These are phyloP conservation scores for Phalaenopsis aphrodite DNA, from an alignment of 106 monocot species.

Conservation along the genomic window DNA sequence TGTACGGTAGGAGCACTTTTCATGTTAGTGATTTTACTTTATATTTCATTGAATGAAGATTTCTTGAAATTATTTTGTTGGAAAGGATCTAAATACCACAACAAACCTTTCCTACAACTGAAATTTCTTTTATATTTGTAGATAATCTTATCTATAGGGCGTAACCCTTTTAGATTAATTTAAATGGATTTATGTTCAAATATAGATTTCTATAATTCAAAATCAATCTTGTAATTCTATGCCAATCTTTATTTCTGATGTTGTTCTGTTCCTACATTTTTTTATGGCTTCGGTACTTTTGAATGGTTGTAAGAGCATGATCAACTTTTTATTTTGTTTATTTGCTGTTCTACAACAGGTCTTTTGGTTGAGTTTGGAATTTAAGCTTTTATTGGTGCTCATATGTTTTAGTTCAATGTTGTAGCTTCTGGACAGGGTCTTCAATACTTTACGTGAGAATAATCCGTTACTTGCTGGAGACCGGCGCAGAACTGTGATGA, in stretches of 20 bases:
- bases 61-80: too few species aligned
- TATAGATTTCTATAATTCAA: background rate
- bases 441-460: constrained; percentile 82
- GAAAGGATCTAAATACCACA: too few species aligned
- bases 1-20: too few species aligned
- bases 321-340: background rate
- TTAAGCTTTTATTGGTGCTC: background rate
- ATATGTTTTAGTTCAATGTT: constrained; percentile 2
- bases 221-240: background rate
- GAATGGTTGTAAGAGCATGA: background rate
- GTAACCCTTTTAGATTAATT: too few species aligned
- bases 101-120: too few species aligned
- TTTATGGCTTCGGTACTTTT: background rate
- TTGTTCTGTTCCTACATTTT: background rate
- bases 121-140: too few species aligned
- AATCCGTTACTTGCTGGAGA: constrained; percentile 96
- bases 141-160: too few species aligned
- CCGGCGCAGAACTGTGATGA: constrained; percentile 83
- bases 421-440: constrained; percentile 86
- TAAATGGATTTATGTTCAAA: background rate
- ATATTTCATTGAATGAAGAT: too few species aligned
- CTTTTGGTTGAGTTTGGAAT: background rate
- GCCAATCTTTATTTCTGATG: background rate
- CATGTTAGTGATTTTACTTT: too few species aligned
- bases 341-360: background rate